phyloP scores from a whole-genome alignment of 208 protist genomes.

The Acanthamoeba rhysodes region DNA sequence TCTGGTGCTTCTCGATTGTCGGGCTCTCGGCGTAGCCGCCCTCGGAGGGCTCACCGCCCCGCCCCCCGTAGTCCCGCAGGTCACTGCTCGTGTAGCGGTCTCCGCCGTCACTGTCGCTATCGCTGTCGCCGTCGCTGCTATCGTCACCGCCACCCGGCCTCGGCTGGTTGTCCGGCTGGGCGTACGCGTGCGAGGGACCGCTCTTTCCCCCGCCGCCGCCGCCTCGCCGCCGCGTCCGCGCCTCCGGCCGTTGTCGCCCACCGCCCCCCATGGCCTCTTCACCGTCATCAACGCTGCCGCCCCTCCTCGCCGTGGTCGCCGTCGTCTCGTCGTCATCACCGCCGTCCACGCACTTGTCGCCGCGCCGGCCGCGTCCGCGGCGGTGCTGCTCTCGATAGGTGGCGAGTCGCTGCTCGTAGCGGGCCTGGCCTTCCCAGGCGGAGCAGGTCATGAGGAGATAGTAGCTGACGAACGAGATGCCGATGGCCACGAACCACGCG shows the following conservation, averaged over 20 bases:
- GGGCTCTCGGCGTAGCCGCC: conserved; percentile 8
- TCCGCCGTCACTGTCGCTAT: background rate
- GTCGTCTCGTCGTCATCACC: too few species aligned
- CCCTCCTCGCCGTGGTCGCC: background rate
- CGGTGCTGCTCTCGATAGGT: background rate
- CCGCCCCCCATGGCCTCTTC: background rate
- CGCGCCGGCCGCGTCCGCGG: too few species aligned
- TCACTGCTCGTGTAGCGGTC: conserved; percentile 2
- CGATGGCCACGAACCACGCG: conserved; percentile 51
- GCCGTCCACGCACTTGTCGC: too few species aligned
- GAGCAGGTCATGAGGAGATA: background rate
- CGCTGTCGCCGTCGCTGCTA: background rate
- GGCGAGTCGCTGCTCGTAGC: background rate
- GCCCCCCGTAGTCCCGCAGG: background rate
- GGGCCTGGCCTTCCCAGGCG: background rate
- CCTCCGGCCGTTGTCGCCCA: background rate
- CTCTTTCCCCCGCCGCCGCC: background rate
- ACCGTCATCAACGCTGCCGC: too few species aligned
- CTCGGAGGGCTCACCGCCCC: background rate
- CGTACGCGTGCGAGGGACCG: background rate
- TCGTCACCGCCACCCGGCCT: background rate
- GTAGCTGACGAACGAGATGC: conserved; percentile 41
- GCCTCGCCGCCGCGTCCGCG: background rate
- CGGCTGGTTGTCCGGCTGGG: background rate
- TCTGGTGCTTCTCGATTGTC: background rate